A percentile compares a stretch with the other conserved stretches of the same genome.
Evolutionary conservation across 2,329 filamentous ascomycete species (phyloP).

Genomic region (Aspergillus calidoustus): DNA sequence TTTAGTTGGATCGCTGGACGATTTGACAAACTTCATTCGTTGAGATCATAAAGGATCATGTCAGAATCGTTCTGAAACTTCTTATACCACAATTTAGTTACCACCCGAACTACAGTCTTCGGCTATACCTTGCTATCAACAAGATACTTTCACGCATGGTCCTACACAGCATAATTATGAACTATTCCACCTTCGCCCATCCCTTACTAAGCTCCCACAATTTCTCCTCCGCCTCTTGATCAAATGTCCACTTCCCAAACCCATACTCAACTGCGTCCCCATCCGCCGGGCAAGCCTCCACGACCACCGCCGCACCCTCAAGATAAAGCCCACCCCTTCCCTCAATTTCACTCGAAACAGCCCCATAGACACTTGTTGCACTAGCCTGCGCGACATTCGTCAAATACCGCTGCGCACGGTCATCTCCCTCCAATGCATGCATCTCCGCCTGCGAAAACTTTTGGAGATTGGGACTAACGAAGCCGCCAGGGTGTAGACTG

Average conservation of each 20-base stretch:
- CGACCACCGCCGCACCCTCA: constrained; percentile 5
- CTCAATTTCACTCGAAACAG: constrained; percentile 37
- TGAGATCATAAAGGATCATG: neutral
- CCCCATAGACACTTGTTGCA: constrained; percentile 45
- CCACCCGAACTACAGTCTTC: neutral
- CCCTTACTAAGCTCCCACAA: constrained; percentile 16
- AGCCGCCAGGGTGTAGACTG: constrained; percentile 52
- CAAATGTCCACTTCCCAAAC: neutral
- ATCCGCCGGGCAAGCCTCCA: neutral
- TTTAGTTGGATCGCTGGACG: neutral
- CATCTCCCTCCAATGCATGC: constrained; percentile 15
- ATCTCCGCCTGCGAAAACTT: constrained; percentile 14
- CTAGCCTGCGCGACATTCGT: constrained; percentile 46
- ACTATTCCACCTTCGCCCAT: constrained; percentile 3
- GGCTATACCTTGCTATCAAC: neutral
- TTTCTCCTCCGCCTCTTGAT: neutral
- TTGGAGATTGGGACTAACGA: constrained; percentile 9
- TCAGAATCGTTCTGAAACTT: neutral
- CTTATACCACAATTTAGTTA: neutral
- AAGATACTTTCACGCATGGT: neutral
- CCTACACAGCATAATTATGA: neutral
- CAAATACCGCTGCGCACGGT: constrained; percentile 23
- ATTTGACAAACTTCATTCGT: neutral
- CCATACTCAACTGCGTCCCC: constrained; percentile 8
- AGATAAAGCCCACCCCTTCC: constrained; percentile 41